Percentiles rank a stretch among this genome's conserved stretches.
phyloP scores from a whole-genome alignment of 1,139 yeast species.

The Protomyces gravidus region DNA sequence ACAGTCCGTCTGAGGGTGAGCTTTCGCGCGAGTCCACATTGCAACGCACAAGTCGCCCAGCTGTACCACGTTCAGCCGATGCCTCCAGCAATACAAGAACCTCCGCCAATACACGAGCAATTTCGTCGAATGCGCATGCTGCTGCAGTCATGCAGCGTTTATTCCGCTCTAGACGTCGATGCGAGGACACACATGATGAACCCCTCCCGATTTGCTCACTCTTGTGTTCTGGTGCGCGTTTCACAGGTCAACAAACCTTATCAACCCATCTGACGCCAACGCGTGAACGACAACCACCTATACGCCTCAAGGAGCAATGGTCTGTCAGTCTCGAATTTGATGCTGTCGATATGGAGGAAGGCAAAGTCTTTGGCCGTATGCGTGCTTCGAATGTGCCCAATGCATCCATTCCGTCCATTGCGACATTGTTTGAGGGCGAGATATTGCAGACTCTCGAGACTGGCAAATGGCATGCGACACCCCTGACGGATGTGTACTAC shows the following conservation, averaged over 20 bases:
- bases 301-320: not conserved
- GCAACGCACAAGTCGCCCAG: too few relatives aligned
- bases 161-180: too few relatives aligned
- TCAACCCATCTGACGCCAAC: not conserved
- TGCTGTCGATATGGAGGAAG: not conserved
- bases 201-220: not conserved
- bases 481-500: not conserved
- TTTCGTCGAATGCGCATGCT: too few relatives aligned
- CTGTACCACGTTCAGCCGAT: too few relatives aligned
- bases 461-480: conserved; percentile 1
- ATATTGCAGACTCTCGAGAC: not conserved
- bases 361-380: not conserved
- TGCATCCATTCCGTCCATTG: not conserved
- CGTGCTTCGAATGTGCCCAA: conserved; percentile 1
- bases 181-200: too few relatives aligned
- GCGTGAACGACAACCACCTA: not conserved
- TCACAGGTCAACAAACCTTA: not conserved
- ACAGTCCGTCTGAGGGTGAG: too few relatives aligned
- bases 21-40: too few relatives aligned
- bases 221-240: not conserved
- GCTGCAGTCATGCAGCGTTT: too few relatives aligned
- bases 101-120: too few relatives aligned
- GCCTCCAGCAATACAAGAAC: too few relatives aligned
- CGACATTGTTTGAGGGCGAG: not conserved
- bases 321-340: not conserved